phyloP scores from a whole-genome alignment of 192 early-diverging fungal genomes.

The Umbelopsis sp. region DNA sequence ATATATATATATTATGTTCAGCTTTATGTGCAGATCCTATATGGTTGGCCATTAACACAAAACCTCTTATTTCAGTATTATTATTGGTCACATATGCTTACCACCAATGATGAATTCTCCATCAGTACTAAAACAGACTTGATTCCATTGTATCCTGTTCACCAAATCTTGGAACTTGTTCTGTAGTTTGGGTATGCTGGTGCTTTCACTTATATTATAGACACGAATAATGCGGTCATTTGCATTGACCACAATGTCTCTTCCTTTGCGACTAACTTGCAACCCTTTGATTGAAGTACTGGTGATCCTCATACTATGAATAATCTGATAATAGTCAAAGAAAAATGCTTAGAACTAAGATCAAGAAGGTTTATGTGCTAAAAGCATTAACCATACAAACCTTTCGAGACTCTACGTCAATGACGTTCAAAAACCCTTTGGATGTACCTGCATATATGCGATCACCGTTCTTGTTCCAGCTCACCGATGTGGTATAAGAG shows the following conservation, averaged over 20 bases:
- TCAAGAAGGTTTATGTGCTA: background rate
- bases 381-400: slow-evolving; percentile 40
- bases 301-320: slow-evolving; percentile 38
- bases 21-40: slow-evolving; percentile 79
- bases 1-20: slow-evolving; percentile 94
- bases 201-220: slow-evolving; percentile 51
- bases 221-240: slow-evolving; percentile 80
- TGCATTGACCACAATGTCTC: slow-evolving; percentile 81
- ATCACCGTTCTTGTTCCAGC: slow-evolving; percentile 49
- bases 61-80: background rate
- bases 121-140: slow-evolving; percentile 84
- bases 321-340: slow-evolving; percentile 33
- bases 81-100: slow-evolving; percentile 22
- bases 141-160: slow-evolving; percentile 88
- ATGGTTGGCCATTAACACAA: background rate
- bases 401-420: slow-evolving; percentile 54
- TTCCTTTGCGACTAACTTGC: slow-evolving; percentile 66
- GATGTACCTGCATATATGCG: slow-evolving; percentile 67
- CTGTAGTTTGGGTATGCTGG: slow-evolving; percentile 47
- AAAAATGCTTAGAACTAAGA: background rate
- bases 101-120: slow-evolving; percentile 92
- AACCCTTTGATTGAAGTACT: slow-evolving; percentile 61
- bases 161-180: slow-evolving; percentile 90
- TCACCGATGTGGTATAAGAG: slow-evolving; percentile 26
- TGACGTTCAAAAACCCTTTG: slow-evolving; percentile 66